Base-by-base conservation (phyloP, 441 rosid species). In the Theobroma grandiflorum region DNA sequence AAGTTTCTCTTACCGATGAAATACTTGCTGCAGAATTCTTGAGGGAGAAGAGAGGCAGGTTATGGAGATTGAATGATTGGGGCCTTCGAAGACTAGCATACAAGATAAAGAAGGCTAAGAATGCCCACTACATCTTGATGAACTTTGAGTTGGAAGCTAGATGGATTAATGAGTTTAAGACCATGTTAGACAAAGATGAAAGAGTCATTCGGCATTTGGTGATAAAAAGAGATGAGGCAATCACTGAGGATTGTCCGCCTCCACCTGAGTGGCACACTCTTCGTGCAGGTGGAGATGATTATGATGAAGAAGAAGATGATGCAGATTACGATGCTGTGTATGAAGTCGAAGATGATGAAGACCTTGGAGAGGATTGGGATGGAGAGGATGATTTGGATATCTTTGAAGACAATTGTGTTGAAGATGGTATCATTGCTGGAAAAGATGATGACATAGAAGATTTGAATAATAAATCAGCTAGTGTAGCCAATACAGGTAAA, bases 61-160 rank as follows among this genome's bases (percentile, higher is more conserved):
- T 96, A 22, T 96, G 97, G 98, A 94, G 98, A 86, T 71, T 90
- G 78, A 95, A 86, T 78, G 98, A 96, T 64, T 96, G 98, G 98
- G 98, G 99, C 4, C 91, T 96, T 80, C 93, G 99, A 31, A 89
- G 90, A 82, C 86, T 96, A 5, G 98, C 98, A 8, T 96, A 93
- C 91, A 90, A 90, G 85, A 94, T 96, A 87, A 85, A 94, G 76
- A 93, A 93, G 62, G 97, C 98, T 11, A 88, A 79, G 53, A 86
- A 84, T 58, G 99, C 99, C 11, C 96, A 91, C 82, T 96, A 94
- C 84, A 89, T 93, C 8, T 85, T 96, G 80, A 90, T 94, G 98
- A 96, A 96, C 89, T 94, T 96, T 64, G 98, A 96, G 91, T 59
- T 96, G 71, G 98, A 94, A 76, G 97, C 96, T 2, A 88, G 85